phyloP scores from a whole-genome alignment of 2,329 filamentous ascomycete genomes.

The Talaromyces sp. region DNA sequence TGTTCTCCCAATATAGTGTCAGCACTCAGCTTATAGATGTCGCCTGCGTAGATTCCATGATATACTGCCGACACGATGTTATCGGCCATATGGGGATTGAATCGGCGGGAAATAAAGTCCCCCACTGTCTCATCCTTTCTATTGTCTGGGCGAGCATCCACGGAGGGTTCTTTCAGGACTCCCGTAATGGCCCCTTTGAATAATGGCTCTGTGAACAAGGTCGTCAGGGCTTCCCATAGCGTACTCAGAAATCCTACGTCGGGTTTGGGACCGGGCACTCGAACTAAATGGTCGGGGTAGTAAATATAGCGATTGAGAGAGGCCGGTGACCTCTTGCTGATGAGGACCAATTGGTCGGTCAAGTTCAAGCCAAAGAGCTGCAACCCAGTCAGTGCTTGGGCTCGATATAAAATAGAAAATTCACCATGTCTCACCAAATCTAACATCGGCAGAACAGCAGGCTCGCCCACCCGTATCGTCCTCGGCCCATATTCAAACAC shows the following conservation, averaged over 20 bases:
- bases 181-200: constrained; percentile 46
- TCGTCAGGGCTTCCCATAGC: constrained; percentile 23
- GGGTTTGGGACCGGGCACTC: constrained; percentile 48
- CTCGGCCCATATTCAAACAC: constrained; percentile 81
- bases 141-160: constrained; percentile 23
- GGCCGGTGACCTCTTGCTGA: constrained; percentile 46
- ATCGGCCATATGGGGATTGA: constrained; percentile 55
- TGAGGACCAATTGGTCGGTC: constrained; percentile 52
- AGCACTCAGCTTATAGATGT: constrained; percentile 74
- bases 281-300: constrained; percentile 76
- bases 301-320: constrained; percentile 72
- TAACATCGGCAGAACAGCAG: constrained; percentile 62
- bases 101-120: constrained; percentile 55
- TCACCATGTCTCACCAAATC: constrained; percentile 54
- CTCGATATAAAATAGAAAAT: background rate
- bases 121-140: constrained; percentile 65
- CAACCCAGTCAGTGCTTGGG: background rate
- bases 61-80: constrained; percentile 69
- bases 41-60: constrained; percentile 90
- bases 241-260: constrained; percentile 17
- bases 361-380: constrained; percentile 58
- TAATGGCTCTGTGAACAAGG: constrained; percentile 50
- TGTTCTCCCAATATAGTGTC: constrained; percentile 55
- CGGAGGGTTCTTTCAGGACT: constrained; percentile 26
- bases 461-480: constrained; percentile 57